Evolutionary conservation across 768 basidiomycete species (phyloP).

Genomic region (Roridomyces roridus): DNA sequence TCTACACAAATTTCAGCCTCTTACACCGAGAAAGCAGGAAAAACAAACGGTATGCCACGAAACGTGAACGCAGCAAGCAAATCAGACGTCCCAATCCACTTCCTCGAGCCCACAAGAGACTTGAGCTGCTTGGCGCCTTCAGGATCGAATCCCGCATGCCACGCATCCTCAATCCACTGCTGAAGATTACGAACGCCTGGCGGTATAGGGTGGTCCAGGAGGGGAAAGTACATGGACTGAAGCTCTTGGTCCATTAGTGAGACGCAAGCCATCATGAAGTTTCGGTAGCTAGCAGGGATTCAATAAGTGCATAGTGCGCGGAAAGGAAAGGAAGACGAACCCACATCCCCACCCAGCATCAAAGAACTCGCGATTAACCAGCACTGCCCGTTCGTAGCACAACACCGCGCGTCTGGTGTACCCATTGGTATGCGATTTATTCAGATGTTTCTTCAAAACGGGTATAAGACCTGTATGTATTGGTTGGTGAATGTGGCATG

Average conservation of each 20-base stretch:
- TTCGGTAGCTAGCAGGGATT: conserved; percentile 66
- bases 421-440: conserved; percentile 56
- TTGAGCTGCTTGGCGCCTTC: conserved; percentile 70
- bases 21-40: background rate
- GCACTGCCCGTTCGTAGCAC: conserved; percentile 66
- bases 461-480: conserved; percentile 62
- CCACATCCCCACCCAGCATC: conserved; percentile 80
- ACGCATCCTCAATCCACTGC: conserved; percentile 81
- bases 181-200: conserved; percentile 83
- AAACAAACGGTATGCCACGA: conserved; percentile 81
- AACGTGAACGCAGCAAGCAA: conserved; percentile 69
- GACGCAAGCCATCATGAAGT: conserved; percentile 80
- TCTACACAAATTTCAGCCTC: conserved; percentile 36
- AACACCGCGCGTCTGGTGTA: conserved; percentile 61
- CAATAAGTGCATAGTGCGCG: background rate
- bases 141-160: conserved; percentile 77
- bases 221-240: conserved; percentile 66
- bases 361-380: conserved; percentile 63
- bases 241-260: conserved; percentile 69
- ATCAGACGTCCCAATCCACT: conserved; percentile 88
- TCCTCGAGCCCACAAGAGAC: conserved; percentile 59
- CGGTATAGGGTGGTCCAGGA: conserved; percentile 59
- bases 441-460: conserved; percentile 61
- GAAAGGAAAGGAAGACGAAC: conserved; percentile 39
- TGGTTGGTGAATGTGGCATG: background rate